phyloP scores from a whole-genome alignment of 768 basidiomycete genomes.

The Cystofilobasidium bisporidii region DNA sequence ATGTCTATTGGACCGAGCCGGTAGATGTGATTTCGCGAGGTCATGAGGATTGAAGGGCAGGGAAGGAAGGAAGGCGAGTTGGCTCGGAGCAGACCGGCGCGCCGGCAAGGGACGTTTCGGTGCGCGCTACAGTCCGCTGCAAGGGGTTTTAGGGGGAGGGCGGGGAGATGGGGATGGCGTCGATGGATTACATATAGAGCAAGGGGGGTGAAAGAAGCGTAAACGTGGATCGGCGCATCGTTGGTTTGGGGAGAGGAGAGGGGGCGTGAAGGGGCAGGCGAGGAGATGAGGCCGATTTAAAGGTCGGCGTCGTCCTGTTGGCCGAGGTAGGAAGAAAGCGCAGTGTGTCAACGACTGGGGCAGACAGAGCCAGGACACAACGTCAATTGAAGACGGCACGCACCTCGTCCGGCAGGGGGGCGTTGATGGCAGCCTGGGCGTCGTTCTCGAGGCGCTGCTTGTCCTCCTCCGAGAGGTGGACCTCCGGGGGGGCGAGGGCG shows the following conservation, averaged over 20 bases:
- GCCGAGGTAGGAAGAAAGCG: not conserved
- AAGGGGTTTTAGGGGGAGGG: too few species aligned
- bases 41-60: too few species aligned
- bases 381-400: constrained; percentile 27
- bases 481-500: constrained; percentile 43
- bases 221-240: not conserved
- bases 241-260: not conserved
- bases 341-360: not conserved
- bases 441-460: constrained; percentile 83
- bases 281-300: constrained; percentile 26
- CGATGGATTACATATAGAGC: not conserved
- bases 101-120: too few species aligned
- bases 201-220: not conserved
- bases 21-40: too few species aligned
- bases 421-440: constrained; percentile 54
- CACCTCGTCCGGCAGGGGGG: constrained; percentile 93
- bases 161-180: not conserved
- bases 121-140: too few species aligned
- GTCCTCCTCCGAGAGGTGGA: constrained; percentile 35
- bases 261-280: not conserved
- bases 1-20: too few species aligned
- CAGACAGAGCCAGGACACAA: not conserved
- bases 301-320: constrained; percentile 40
- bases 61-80: too few species aligned
- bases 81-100: too few species aligned